These are phyloP conservation scores for Pterothamnion heteromorphum DNA, from an alignment of 31 red algal genomes.

Conservation along the genomic window DNA sequence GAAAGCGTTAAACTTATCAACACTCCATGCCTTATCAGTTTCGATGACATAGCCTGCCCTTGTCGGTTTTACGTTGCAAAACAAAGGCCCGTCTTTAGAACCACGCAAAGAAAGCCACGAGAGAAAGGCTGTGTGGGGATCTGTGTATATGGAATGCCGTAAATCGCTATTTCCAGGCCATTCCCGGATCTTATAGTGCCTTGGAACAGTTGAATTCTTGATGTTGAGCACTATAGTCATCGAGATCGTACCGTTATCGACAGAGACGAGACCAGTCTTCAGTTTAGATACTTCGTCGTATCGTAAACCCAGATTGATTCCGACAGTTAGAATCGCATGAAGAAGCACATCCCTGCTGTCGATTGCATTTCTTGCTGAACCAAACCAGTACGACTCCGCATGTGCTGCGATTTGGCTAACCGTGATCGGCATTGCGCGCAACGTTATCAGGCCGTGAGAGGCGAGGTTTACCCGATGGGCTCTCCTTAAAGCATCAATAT, in stretches of 20 bases:
- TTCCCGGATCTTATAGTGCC: not conserved
- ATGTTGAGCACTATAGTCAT: not conserved
- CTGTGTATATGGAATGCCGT: not conserved
- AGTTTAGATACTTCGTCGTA: conserved; percentile 50
- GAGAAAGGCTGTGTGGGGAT: conserved; percentile 24
- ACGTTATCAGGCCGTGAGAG: not conserved
- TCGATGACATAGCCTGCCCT: not conserved
- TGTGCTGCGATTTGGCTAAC: not conserved
- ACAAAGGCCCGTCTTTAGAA: conserved; percentile 25
- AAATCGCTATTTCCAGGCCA: conserved; percentile 25
- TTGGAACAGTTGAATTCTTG: not conserved
- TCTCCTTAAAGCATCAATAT: conserved; percentile 18
- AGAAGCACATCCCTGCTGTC: conserved; percentile 37
- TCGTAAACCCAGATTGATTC: conserved; percentile 38
- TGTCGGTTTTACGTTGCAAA: conserved; percentile 34
- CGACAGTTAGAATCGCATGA: conserved; percentile 46
- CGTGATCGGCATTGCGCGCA: not conserved
- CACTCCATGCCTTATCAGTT: not conserved
- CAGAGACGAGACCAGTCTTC: not conserved
- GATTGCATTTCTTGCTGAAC: not conserved
- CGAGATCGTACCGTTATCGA: not conserved
- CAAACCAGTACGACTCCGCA: conserved; percentile 46
- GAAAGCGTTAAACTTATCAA: not conserved
- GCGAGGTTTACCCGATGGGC: no score
- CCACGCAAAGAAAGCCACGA: conserved; percentile 48